Base-by-base conservation (phyloP, 1,139 yeast species). In the Saccharomyces hybrid region DNA sequence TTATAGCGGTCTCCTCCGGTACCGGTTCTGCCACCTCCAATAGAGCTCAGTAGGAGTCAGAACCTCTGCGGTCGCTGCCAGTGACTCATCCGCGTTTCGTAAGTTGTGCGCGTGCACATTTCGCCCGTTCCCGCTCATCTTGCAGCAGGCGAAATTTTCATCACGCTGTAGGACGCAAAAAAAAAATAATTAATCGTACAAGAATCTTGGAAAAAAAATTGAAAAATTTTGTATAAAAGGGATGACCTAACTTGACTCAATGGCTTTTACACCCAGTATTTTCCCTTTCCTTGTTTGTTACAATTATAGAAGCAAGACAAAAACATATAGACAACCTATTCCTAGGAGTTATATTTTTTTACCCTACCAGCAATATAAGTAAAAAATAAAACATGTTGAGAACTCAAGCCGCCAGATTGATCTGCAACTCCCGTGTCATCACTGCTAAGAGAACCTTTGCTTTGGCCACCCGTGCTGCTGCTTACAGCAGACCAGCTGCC, bases 371-470 rank as follows among this genome's bases (percentile, higher is more conserved):
- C 38, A 56, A 44, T 16, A 11, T 13, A 38, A 38, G 13, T 38
- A 38, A 38, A 13, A 38, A 20, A 13, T 38, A 38, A 13, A 38
- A 38, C 5, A 68, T 67, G 70, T 57, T 68, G 58, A 69, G 71
- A 69, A 58, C 65, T 49, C 64, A 65, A 58, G 68, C 71, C 53
- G 57, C 71, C 53, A 66, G 65, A 64, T 57, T 68, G 61, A 65
- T 70, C 57, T 66, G 71, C 51, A 63, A 69, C 67, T 68, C 76
- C 58, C 69, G 72, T 62, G 72, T 71, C 56, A 69, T 75, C 59
- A 64, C 74, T 59, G 76, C 85, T 66, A 80, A 79, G 76, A 84
- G 90, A 82, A 79, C 88, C 62, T 74, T 85, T 64, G 74, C 87
- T 61, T 46, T 50, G 32, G 52, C 46, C 28, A 67, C 77, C 60